A percentile compares a stretch with the other conserved stretches of the same genome.
Conservation (phyloP, 2,329 filamentous ascomycete species). For the Coleophoma crateriformis region DNA sequence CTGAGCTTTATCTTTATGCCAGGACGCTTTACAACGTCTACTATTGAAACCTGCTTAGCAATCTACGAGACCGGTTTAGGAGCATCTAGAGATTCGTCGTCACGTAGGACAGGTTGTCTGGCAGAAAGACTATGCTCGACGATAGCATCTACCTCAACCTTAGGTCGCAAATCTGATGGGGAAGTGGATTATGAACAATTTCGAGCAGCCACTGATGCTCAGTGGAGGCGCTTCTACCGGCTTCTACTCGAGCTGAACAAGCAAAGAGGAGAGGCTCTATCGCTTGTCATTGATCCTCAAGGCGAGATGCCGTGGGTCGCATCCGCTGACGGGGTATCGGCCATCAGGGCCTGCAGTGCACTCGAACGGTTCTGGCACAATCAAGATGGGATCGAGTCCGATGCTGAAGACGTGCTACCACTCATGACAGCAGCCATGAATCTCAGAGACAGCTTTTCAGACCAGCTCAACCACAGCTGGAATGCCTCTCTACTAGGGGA, state of each 20-base stretch:
- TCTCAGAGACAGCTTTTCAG: slow-evolving; percentile 66
- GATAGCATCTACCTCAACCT: slow-evolving; percentile 62
- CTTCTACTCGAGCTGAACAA: slow-evolving; percentile 82
- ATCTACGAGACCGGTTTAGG: slow-evolving; percentile 69
- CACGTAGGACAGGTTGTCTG: slow-evolving; percentile 48
- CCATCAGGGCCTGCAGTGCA: slow-evolving; percentile 72
- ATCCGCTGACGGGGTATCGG: slow-evolving; percentile 74
- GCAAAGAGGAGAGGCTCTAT: slow-evolving; percentile 75
- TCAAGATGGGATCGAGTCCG: slow-evolving; percentile 36
- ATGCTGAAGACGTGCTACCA: slow-evolving; percentile 49
- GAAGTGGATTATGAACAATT: slow-evolving; percentile 73
- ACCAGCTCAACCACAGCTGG: slow-evolving; percentile 63
- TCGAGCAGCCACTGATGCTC: slow-evolving; percentile 65
- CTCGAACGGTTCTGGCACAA: slow-evolving; percentile 76
- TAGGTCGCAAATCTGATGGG: slow-evolving; percentile 56
- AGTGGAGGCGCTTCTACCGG: slow-evolving; percentile 89
- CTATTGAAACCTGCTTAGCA: slow-evolving; percentile 75
- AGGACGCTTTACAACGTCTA: slow-evolving; percentile 72
- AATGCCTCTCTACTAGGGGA: slow-evolving; percentile 64
- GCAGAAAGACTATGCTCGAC: slow-evolving; percentile 72
- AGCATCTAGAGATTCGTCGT: slow-evolving; percentile 31
- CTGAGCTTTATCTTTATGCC: slow-evolving; percentile 77
- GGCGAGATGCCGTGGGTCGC: slow-evolving; percentile 77
- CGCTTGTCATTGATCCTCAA: slow-evolving; percentile 67
- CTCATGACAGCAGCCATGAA: slow-evolving; percentile 64